phyloP scores from a whole-genome alignment of 2,329 filamentous ascomycete genomes.

The Penicillium sp. region DNA sequence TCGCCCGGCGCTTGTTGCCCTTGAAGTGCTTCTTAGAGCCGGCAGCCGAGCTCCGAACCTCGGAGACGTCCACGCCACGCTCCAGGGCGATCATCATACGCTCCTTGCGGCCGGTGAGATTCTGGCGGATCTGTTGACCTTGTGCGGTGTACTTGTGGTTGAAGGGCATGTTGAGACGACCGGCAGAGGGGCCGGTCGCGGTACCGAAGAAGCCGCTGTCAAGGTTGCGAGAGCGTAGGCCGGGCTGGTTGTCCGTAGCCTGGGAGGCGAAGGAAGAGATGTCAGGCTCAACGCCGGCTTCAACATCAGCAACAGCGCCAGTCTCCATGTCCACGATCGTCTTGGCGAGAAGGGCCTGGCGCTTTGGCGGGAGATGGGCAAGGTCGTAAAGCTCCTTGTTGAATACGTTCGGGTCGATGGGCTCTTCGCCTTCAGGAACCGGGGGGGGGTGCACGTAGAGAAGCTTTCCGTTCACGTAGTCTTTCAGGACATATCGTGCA shows the following conservation, averaged over 20 bases:
- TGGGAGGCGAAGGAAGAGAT: conserved; percentile 15
- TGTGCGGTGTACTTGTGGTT: conserved; percentile 87
- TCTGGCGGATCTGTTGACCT: conserved; percentile 69
- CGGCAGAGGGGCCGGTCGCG: conserved; percentile 58
- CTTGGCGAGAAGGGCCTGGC: conserved; percentile 61
- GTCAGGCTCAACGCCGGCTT: conserved; percentile 30
- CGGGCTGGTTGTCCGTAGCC: conserved; percentile 47
- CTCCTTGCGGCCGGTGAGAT: conserved; percentile 80
- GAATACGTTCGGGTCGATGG: conserved; percentile 73
- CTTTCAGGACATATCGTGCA: conserved; percentile 86
- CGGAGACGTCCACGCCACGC: conserved; percentile 79
- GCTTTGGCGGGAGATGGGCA: conserved; percentile 77
- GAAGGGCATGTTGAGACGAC: conserved; percentile 77
- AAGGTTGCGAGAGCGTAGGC: conserved; percentile 72
- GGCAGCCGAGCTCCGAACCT: conserved; percentile 57
- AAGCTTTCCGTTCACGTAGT: conserved; percentile 96
- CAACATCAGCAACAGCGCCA: conserved; percentile 33
- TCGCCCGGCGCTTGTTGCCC: conserved; percentile 40
- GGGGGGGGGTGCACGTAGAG: conserved; percentile 90
- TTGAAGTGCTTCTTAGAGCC: conserved; percentile 78
- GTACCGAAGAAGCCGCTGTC: conserved; percentile 89
- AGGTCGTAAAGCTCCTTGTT: conserved; percentile 88
- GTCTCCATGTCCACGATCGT: conserved; percentile 49
- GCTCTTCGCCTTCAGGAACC: conserved; percentile 31
- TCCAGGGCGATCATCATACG: conserved; percentile 77